Evolutionary conservation across 2,329 filamentous ascomycete genomes (phyloP), one percentile per base, ranked within the genome.

Genomic region (Hypoxylon sp.): DNA sequence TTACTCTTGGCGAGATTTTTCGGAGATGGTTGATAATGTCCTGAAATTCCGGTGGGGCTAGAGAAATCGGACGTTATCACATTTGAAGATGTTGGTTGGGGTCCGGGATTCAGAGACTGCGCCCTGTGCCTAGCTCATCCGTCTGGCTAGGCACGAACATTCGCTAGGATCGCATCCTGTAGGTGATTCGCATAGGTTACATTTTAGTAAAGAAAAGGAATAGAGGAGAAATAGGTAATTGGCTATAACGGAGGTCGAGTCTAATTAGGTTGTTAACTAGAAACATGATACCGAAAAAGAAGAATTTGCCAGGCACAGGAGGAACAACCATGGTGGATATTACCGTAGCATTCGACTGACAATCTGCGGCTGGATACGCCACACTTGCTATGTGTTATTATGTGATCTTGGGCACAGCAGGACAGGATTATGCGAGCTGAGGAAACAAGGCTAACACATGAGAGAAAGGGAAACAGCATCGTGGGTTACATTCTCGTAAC

Each of bases 121-220:
- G 69, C 69, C 69, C 52, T 70, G 59, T 60, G 51, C 60, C 57
- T 58, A 63, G 67, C 37, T 63, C 61, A 70, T 67, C 63, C 69
- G 65, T 50, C 66, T 65, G 47, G 22, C 67, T 53, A 70, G 67
- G 67, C 69, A 65, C 63, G 31, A 63, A 33, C 53, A 55, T 54
- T 55, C 46, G 52, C 51, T 14, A 63, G 66, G 66, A 67, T 70
- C 42, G 33, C 61, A 70, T 67, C 67, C 63, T 67, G 47, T 59
- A 50, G 22, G 51, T 59, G 24, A 51, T 61, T 11, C 42, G 50
- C 39, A 67, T 26, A 60, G 66, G 61, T 70, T 67, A 29, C 63
- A 70, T 69, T 50, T 10, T 19, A 63, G 26, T n/a, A 57, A 59
- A 37, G 3, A 60, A 58, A 51, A 59, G 61, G 37, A 64, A 66